phyloP scores from a whole-genome alignment of 495 filamentous ascomycete genomes.

The Pseudevernia furfuracea region DNA sequence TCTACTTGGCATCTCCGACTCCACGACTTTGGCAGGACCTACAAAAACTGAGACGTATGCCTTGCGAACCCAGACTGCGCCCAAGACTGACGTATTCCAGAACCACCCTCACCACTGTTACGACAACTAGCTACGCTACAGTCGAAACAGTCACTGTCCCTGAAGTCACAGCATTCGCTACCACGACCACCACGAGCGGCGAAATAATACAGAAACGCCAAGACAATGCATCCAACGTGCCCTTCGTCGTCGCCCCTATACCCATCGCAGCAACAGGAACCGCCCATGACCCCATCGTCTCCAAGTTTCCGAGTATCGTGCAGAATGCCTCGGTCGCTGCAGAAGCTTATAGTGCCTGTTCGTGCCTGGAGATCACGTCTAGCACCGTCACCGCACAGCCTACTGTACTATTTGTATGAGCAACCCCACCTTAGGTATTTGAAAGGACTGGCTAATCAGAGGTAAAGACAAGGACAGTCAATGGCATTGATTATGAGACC shows the following conservation, averaged over 20 bases:
- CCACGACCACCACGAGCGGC: not conserved
- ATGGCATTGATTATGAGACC: not conserved
- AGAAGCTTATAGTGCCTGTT: not conserved
- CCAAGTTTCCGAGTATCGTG: not conserved
- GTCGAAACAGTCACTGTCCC: not conserved
- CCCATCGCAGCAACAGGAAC: not conserved
- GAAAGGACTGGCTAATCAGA: not conserved
- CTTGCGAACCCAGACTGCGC: not conserved
- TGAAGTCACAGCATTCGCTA: not conserved
- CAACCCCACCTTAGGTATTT: too few relatives aligned
- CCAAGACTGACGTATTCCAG: not conserved
- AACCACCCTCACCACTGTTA: not conserved
- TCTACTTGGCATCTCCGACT: not conserved
- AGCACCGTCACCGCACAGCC: not conserved
- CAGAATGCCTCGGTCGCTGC: not conserved
- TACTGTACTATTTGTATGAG: not conserved
- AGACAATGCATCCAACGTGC: not conserved
- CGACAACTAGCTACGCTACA: not conserved
- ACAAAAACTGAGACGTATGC: not conserved
- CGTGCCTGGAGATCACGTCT: not conserved
- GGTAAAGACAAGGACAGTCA: not conserved
- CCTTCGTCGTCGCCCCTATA: not conserved
- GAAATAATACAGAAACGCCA: not conserved
- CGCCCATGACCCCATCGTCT: not conserved
- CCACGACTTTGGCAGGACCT: not conserved